Evolutionary conservation across 441 rosid species (phyloP).

Genomic region (Manihot esculenta): DNA sequence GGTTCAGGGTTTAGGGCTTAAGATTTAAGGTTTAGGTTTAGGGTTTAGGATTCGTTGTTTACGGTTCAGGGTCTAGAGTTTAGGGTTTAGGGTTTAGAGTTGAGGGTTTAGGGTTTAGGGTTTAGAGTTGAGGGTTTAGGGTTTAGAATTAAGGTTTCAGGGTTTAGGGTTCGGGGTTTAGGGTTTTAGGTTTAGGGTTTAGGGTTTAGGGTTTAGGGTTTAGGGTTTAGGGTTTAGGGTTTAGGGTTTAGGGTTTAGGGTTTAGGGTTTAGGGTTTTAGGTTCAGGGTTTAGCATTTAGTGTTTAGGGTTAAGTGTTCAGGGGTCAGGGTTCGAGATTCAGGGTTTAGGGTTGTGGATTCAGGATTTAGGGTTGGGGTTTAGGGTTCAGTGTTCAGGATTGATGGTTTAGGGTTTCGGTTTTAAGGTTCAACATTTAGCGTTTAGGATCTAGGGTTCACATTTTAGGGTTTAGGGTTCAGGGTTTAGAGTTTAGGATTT

Average conservation of each 20-base stretch:
- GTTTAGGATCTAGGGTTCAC: constrained; percentile 4
- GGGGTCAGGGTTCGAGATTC: constrained; percentile 23
- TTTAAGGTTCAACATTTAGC: constrained; percentile 10
- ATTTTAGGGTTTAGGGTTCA: no score
- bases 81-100: no score
- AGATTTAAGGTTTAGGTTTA: no score
- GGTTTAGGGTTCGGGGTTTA: constrained; percentile 6
- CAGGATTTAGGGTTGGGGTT: no score
- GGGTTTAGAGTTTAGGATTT: constrained; percentile 6
- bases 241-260: neutral
- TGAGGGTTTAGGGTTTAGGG: no score
- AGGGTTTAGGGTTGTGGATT: no score
- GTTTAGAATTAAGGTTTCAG: neutral
- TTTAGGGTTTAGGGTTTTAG: constrained; percentile 4
- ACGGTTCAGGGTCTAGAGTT: no score
- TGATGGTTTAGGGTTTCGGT: constrained; percentile 11
- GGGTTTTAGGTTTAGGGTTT: constrained; percentile 14
- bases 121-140: no score
- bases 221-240: constrained; percentile 1
- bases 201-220: constrained; percentile 16
- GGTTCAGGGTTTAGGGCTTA: no score
- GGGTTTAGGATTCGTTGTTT: no score
- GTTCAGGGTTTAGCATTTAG: neutral
- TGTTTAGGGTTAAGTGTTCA: neutral
- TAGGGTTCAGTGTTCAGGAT: constrained; percentile 20